Base-by-base conservation (phyloP, 177 flowering plant genomes). In the Vitis hybrid region DNA sequence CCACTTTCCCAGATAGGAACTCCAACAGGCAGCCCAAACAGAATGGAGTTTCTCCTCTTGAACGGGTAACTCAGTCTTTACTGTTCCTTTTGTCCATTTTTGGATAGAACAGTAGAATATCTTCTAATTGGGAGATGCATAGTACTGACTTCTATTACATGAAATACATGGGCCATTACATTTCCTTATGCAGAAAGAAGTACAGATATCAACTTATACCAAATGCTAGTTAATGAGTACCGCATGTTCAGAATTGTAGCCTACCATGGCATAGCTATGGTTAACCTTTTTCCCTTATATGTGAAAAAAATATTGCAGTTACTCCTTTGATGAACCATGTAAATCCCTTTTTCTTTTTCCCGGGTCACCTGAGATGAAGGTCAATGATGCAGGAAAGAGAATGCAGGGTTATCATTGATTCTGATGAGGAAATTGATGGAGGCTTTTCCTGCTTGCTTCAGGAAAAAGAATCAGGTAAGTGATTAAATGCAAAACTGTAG, bases 391-490 rank as follows among this genome's bases (percentile, higher is more conserved):
- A 79, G 79, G 79, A 73, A 57, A 77, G 52, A 59, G 68, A 63
- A 70, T 68, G 73, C 32, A 67, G 67, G 59, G 52, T 77, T 48
- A 30, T 56, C 55, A 75, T 75, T 58, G 83, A 78, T 0, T 78
- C 83, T 9, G 83, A 81, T 70, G 83, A 78, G 60, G 83, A 81
- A 14, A 77, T 75, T 56, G 75, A 75, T 62, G 71, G 68, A 67
- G 79, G 68, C 10, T 75, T 81, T 60, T 83, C 87, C 70, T 84
- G 78, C 78, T 81, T 90, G 72, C 64, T 88, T 65, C 82, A 83
- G 45, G 89, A 83, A 66, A 87, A 84, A 75, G 88, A 79, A 71
- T 58, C 74, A 78, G 91, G 94, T 91, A 80, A 50, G 15, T 65
- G 1, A 52, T 52, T 15, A 11, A n/a, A 13, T 48, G 23, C 10